A percentile compares a stretch with the other conserved stretches of the same genome.
phyloP scores from a whole-genome alignment of 2,329 filamentous ascomycete genomes.

The Elsinoe ampelina region DNA sequence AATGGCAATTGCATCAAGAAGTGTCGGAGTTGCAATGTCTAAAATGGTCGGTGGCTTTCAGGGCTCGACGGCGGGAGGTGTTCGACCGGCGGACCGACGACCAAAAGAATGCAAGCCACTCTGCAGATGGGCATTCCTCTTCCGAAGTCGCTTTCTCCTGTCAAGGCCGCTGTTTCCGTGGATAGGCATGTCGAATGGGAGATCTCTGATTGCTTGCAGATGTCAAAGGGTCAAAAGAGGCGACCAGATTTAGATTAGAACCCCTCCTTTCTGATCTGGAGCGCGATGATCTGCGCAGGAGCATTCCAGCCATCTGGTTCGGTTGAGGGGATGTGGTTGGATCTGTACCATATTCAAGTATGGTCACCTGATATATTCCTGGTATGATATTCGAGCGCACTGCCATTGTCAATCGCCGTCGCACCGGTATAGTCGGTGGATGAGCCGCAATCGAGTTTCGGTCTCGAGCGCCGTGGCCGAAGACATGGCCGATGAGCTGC shows the following conservation, averaged over 20 bases:
- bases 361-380: no score
- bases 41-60: background rate
- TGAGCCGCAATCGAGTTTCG: background rate
- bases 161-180: background rate
- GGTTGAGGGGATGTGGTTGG: no score
- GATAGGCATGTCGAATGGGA: background rate
- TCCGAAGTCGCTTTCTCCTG: background rate
- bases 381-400: background rate
- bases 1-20: background rate
- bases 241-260: conserved; percentile 3
- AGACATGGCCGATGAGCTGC: background rate
- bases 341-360: no score
- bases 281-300: background rate
- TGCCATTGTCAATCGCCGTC: background rate
- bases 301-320: background rate
- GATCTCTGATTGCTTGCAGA: conserved; percentile 1
- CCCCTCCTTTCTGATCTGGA: background rate
- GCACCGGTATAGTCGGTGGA: background rate
- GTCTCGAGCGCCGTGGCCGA: background rate
- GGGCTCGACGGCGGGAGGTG: background rate
- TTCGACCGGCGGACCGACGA: background rate
- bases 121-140: background rate
- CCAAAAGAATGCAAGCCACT: background rate
- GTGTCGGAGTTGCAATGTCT: background rate
- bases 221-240: background rate